Conservation (phyloP, 108 stramenopile genomes). For the Cyclotella cryptica region DNA sequence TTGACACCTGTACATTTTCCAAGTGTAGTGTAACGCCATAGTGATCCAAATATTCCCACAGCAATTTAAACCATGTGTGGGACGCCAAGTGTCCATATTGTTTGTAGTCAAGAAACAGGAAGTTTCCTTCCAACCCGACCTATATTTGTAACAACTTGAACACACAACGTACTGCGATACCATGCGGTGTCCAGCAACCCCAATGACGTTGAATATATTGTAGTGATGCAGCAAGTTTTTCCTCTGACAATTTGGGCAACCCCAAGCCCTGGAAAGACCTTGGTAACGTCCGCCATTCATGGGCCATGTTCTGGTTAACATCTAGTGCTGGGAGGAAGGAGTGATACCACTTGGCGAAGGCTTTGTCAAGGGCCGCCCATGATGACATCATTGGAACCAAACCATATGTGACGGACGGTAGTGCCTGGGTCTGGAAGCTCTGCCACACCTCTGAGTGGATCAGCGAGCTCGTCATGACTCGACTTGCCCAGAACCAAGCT, state of each 20-base stretch:
- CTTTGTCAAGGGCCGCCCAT: too few relatives aligned
- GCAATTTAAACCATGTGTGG: constrained; percentile 13
- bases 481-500: too few relatives aligned
- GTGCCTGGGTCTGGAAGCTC: too few relatives aligned
- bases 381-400: too few relatives aligned
- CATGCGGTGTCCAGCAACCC: background rate
- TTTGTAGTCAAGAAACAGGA: background rate
- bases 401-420: too few relatives aligned
- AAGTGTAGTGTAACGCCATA: background rate
- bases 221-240: constrained; percentile 1
- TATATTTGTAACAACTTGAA: constrained; percentile 9
- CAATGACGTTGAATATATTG: background rate
- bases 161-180: background rate
- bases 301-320: constrained; percentile 5
- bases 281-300: constrained; percentile 3
- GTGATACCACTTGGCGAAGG: background rate
- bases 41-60: constrained; percentile 12
- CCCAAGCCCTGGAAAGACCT: constrained; percentile 2
- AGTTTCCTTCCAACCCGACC: constrained; percentile 7
- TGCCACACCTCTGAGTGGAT: too few relatives aligned
- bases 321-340: constrained; percentile 1
- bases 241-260: constrained; percentile 3
- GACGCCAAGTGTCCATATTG: background rate
- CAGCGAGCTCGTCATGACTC: too few relatives aligned
- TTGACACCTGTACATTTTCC: background rate